These are phyloP conservation scores for Hydnomerulius pinastri DNA, from an alignment of 768 basidiomycete genomes.

Conservation along the genomic window DNA sequence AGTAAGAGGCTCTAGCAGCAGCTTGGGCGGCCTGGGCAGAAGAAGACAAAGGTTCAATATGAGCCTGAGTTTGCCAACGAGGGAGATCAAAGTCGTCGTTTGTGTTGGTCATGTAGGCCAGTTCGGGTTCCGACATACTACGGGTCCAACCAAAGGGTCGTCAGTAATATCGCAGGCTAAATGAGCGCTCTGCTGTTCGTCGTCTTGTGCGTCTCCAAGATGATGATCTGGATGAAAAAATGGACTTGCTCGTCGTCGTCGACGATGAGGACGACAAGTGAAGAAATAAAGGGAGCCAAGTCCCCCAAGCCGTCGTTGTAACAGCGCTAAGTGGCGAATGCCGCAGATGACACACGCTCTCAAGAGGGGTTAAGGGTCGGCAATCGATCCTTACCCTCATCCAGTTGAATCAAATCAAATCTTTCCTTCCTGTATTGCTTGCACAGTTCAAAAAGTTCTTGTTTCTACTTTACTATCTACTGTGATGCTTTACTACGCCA, in stretches of 20 bases:
- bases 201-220: constrained; percentile 2
- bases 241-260: constrained; percentile 12
- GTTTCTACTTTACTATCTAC: too few species aligned
- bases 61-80: constrained; percentile 52
- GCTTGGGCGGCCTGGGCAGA: constrained; percentile 60
- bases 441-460: not conserved
- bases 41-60: constrained; percentile 51
- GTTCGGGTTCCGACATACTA: constrained; percentile 73
- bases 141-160: not conserved
- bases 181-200: not conserved
- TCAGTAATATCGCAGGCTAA: not conserved
- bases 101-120: constrained; percentile 70
- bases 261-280: constrained; percentile 16
- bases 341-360: constrained; percentile 11
- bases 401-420: constrained; percentile 8
- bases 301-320: constrained; percentile 4
- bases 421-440: not conserved
- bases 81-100: constrained; percentile 82
- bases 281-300: constrained; percentile 16
- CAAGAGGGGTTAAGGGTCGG: constrained; percentile 35
- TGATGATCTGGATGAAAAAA: not conserved
- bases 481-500: too few species aligned
- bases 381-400: constrained; percentile 13
- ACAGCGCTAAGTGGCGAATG: constrained; percentile 17
- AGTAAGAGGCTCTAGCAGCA: constrained; percentile 51